Evolutionary conservation across 306 rosid genomes (phyloP), one percentile per base, ranked within the genome.

Genomic region (Datisca glomerata): DNA sequence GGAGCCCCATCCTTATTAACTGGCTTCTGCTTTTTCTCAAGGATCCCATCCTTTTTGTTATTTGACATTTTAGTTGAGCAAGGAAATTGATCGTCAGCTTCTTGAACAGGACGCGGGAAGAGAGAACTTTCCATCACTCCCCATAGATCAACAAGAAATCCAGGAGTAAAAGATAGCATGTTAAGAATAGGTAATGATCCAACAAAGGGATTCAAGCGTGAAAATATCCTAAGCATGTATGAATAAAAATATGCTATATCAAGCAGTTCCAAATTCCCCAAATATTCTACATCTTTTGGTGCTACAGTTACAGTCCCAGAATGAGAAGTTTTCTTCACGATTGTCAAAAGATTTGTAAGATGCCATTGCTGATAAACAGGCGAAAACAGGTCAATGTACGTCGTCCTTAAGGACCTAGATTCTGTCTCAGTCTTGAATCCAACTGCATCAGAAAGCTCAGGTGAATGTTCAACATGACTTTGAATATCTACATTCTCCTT

Each of bases 151-250:
- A 57, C 63, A 66, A 87, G 82, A 72, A 80, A 89, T 40, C 91
- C 95, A 50, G 97, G 95, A 63, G 93, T 76, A 57, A 79, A 89
- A 9, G 97, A 77, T 38, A 89, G 82, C 97, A 80, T 72, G 71
- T 89, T 89, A 54, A 89, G 93, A 64, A 83, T 55, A 24, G 80
- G 76, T 48, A 79, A 74, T 2, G 86, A 65, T 45, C 93, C 94
- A 68, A 63, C 69, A 22, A 49, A 22, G 19, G 93, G 89, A 74
- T 71, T 72, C 66, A 89, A 56, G 34, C 53, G 51, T 22, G 91
- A 67, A 64, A 80, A 70, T 60, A 89, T 54, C 72, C 76, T 74
- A 32, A 89, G 72, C 58, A 79, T 57, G 75, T 57, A 72, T 20
- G 93, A 83, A 63, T 89, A 89, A 45, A 89, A 74, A 61, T 58